Evolutionary conservation across 768 basidiomycete genomes (phyloP).

Genomic region (Roridomyces roridus): DNA sequence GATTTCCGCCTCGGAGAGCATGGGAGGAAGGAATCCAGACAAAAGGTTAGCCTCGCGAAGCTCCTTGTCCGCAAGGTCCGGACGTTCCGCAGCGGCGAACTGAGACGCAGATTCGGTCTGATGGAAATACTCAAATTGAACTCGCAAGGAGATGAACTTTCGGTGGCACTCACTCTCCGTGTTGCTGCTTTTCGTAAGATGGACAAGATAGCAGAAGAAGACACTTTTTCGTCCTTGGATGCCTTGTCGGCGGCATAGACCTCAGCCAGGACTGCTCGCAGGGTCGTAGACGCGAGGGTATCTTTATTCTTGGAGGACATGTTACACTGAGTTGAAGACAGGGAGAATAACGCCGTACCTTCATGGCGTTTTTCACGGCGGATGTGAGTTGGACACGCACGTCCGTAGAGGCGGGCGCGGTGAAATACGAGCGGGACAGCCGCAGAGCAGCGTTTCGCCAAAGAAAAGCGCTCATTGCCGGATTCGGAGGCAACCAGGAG

Average conservation of each 20-base stretch:
- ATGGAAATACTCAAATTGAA: constrained; percentile 4
- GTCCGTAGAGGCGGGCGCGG: constrained; percentile 40
- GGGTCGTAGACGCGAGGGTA: constrained; percentile 57
- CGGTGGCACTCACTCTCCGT: constrained; percentile 67
- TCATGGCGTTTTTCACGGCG: constrained; percentile 72
- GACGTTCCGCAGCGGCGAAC: constrained; percentile 61
- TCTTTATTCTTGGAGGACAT: constrained; percentile 55
- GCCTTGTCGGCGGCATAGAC: constrained; percentile 72
- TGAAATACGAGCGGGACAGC: not conserved
- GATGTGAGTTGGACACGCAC: constrained; percentile 56
- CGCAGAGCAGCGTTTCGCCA: not conserved
- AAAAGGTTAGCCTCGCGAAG: constrained; percentile 60
- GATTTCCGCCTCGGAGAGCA: constrained; percentile 60
- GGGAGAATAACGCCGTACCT: constrained; percentile 43
- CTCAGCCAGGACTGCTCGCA: constrained; percentile 71
- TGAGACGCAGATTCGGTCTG: constrained; percentile 67
- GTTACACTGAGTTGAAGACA: not conserved
- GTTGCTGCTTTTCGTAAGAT: constrained; percentile 64
- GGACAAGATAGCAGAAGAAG: constrained; percentile 54
- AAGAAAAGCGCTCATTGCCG: not conserved
- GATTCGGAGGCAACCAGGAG: too few species aligned
- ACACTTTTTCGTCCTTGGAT: constrained; percentile 42
- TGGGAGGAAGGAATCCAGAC: constrained; percentile 62
- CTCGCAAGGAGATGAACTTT: too few species aligned
- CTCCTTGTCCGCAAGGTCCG: constrained; percentile 72